phyloP scores from a whole-genome alignment of 345 rosid species.

The Citrus mangshanensis region DNA sequence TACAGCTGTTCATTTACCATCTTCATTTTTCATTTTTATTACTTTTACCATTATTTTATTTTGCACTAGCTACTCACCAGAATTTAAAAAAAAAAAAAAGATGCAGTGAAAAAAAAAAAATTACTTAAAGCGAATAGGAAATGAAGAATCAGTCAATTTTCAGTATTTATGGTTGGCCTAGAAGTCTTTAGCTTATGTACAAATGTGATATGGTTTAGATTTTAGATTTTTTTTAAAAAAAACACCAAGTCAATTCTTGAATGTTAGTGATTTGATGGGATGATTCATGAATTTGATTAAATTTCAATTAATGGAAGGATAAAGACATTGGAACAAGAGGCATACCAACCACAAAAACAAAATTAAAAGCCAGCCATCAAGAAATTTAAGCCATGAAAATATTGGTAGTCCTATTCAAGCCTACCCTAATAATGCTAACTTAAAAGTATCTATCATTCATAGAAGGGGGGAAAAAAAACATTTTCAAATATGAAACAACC shows the following conservation, averaged over 20 bases:
- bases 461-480: neutral
- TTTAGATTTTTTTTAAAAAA: too few species aligned
- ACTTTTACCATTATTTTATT: neutral
- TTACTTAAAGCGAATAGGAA: neutral
- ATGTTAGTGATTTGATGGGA: neutral
- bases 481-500: neutral
- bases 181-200: too few species aligned
- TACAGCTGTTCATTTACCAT: neutral
- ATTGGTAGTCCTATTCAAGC: neutral
- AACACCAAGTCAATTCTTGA: neutral
- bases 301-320: neutral
- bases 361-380: neutral
- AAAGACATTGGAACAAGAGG: neutral
- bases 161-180: neutral
- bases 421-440: neutral
- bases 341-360: neutral
- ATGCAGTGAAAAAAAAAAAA: too few species aligned
- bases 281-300: neutral
- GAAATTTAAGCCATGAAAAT: constrained; percentile 5
- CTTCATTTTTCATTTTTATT: neutral
- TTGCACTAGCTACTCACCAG: neutral
- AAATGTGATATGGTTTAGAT: too few species aligned
- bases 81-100: too few species aligned
- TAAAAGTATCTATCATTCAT: neutral
- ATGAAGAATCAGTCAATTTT: neutral